Evolutionary conservation across 106 monocot genomes (phyloP).

Genomic region (Agapanthus africanus): DNA sequence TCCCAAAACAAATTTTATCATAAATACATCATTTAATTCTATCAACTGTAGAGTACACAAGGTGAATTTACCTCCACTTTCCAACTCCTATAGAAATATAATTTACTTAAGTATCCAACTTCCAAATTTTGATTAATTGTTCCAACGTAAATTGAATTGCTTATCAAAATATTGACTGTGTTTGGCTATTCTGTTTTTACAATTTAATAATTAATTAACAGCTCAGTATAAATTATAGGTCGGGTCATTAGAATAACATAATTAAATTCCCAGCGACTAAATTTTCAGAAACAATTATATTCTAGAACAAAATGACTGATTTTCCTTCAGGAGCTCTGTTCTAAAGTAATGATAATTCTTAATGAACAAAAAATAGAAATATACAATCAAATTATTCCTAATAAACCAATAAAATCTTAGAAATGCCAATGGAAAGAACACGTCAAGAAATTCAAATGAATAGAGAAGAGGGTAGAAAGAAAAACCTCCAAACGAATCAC

Average conservation of each 20-base stretch:
- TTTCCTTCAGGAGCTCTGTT: no score
- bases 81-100: neutral
- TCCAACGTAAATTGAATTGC: neutral
- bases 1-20: no score
- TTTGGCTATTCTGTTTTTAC: neutral
- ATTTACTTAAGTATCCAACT: neutral
- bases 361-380: neutral
- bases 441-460: neutral
- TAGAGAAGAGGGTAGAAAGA: neutral
- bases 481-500: constrained; percentile 89
- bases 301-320: no score
- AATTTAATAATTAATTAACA: neutral
- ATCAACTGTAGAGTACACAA: neutral
- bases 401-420: neutral
- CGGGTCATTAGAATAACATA: neutral
- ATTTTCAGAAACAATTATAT: neutral
- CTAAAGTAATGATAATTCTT: no score
- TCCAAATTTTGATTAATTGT: neutral
- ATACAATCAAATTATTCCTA: neutral
- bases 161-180: neutral
- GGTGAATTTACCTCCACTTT: neutral
- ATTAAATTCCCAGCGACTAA: no score
- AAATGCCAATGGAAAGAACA: neutral
- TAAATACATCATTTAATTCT: neutral
- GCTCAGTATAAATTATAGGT: neutral